Base-by-base conservation (phyloP, 768 basidiomycete genomes). In the Lactarius tabidus region DNA sequence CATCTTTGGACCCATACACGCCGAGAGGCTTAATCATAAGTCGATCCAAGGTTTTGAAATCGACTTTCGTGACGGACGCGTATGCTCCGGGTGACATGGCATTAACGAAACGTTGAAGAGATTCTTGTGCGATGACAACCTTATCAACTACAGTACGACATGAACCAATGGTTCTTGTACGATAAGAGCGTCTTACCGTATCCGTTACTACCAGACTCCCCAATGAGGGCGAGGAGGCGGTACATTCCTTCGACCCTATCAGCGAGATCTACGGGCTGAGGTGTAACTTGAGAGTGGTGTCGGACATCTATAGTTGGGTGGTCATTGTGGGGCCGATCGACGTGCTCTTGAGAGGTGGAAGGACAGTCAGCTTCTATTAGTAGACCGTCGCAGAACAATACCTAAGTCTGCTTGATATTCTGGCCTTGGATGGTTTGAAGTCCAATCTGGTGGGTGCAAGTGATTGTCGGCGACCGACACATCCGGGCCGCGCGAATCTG, bases 121-220 rank as follows among this genome's bases (percentile, higher is more conserved):
- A 81, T 2, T 78, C 74, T 71, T 84, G 82, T 2, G 77, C 75
- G 38, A 87, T 86, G 72, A 86, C 81, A 38, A 86, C 79, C 69
- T 87, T 87, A 66, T 85, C 84, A 48, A 85, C 85, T 84, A 20
- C 6, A 10, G 36, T 10, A 36, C 9, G 9, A 45, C 52, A 33
- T 31, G 20, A 20, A 43, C 53, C 8, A 29, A 15, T 15, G 43
- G 52, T 35, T 35, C 5, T 5, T 35, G 33, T 6, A 23, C 28
- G 12, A 28, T 7, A 52, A 12, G 39, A 39, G 39, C 15, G 39
- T 17, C 76, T 64, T 65, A 82, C 84, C 84, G 3, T 84, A 74
- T 2, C 83, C 82, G 6, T 80, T 77, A 29, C 77, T 81, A 1
- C 78, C 78, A 52, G 77, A 74, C 62, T 85, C 84, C 23, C 72